Conservation (phyloP, 2,329 filamentous ascomycete species). For the Pyrenophora seminiperda region DNA sequence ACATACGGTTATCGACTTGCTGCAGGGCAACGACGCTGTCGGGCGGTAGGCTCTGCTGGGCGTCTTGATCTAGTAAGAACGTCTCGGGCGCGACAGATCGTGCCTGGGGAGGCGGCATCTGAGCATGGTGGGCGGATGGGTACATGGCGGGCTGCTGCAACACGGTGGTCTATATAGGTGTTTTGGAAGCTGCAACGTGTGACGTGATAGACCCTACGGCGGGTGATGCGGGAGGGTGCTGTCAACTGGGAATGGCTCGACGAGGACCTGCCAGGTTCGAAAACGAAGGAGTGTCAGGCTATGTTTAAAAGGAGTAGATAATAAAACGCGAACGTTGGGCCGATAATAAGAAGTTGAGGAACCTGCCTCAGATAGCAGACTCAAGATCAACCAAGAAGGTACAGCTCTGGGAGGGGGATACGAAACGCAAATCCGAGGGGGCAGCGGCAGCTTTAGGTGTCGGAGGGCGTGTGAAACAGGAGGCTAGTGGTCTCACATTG, state of each 20-base stretch:
- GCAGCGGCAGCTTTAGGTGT: slow-evolving; percentile 49
- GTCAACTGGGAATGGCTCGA: slow-evolving; percentile 37
- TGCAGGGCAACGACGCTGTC: slow-evolving; percentile 97
- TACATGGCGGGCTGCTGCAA: slow-evolving; percentile 55
- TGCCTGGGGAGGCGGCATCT: slow-evolving; percentile 83
- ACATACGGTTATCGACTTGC: slow-evolving; percentile 95
- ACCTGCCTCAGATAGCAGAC: slow-evolving; percentile 47
- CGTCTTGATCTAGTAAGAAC: slow-evolving; percentile 96
- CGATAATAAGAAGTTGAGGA: slow-evolving; percentile 25
- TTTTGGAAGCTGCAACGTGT: slow-evolving; percentile 37
- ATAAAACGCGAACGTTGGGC: slow-evolving; percentile 40
- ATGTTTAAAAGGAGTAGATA: slow-evolving; percentile 38
- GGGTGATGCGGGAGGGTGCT: slow-evolving; percentile 15
- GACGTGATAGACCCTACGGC: slow-evolving; percentile 36
- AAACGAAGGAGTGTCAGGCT: slow-evolving; percentile 45
- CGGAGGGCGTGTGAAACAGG: slow-evolving; percentile 49
- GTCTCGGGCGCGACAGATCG: slow-evolving; percentile 83
- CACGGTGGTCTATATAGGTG: slow-evolving; percentile 39
- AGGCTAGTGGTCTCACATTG: slow-evolving; percentile 46
- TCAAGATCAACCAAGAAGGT: slow-evolving; percentile 42
- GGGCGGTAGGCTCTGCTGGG: slow-evolving; percentile 92
- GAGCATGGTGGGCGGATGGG: slow-evolving; percentile 64
- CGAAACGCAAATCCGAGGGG: slow-evolving; percentile 48
- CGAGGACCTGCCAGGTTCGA: slow-evolving; percentile 47
- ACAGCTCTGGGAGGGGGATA: slow-evolving; percentile 41